Conservation (phyloP, 768 basidiomycete genomes). For the Cystoderma amianthinum region DNA sequence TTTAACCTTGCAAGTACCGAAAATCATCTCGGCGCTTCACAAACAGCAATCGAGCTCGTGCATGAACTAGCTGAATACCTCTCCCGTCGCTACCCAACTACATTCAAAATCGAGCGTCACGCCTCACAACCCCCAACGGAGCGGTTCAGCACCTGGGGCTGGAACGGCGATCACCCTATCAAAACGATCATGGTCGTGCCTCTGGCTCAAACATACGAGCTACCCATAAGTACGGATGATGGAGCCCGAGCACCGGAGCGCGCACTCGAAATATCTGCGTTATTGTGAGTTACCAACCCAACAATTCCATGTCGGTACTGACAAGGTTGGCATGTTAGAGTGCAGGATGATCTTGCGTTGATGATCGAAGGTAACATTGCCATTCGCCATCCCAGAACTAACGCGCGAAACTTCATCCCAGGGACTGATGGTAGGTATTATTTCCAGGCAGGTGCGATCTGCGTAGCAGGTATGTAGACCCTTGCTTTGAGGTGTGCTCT, state of each 20-base stretch:
- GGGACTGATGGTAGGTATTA: conserved; percentile 66
- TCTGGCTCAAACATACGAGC: conserved; percentile 37
- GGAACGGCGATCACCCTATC: conserved; percentile 42
- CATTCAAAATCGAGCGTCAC: conserved; percentile 46
- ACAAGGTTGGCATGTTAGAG: conserved; percentile 21
- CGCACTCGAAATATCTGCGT: conserved; percentile 55
- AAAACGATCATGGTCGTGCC: conserved; percentile 44
- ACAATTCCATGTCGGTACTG: background rate
- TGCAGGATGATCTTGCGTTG: conserved; percentile 52
- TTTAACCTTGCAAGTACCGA: background rate
- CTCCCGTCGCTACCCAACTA: conserved; percentile 49
- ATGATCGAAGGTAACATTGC: conserved; percentile 49
- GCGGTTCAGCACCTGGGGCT: conserved; percentile 22
- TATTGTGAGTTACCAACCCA: conserved; percentile 40
- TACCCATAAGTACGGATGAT: conserved; percentile 33
- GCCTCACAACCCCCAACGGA: conserved; percentile 6
- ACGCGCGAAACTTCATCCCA: conserved; percentile 9
- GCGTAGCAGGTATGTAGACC: conserved; percentile 44
- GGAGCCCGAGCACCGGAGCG: conserved; percentile 31
- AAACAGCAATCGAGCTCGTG: conserved; percentile 54
- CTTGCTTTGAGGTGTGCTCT: conserved; percentile 1
- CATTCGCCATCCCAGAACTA: background rate
- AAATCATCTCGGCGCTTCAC: background rate
- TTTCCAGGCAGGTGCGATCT: conserved; percentile 68
- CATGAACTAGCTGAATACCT: conserved; percentile 68